Base-by-base conservation (phyloP, 78 protist genomes). In the Chrysochromulina tobinii region DNA sequence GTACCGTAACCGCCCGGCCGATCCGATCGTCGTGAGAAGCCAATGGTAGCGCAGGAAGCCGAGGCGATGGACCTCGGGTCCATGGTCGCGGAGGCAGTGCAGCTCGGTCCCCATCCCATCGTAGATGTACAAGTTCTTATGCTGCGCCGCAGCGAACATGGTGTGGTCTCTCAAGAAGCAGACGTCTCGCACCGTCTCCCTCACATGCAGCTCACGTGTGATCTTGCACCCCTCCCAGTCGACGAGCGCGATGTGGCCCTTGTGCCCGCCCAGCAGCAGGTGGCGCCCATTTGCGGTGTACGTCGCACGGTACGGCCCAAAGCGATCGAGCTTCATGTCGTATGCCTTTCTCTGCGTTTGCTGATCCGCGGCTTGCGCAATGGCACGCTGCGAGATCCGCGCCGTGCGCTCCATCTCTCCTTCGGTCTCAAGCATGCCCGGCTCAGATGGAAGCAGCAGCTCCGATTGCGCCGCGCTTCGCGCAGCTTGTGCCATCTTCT, bases 111-210 rank as follows among this genome's bases (percentile, higher is more conserved):
- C 99, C 6, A 72, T 25, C 17, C 75, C 23, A 92, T 97, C 98
- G 91, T 99, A 99, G 51, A 98, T 93, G 89, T 94, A 96, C 50
- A 94, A 89, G 84, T 96, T 93, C 90, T 96, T 95, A 81, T 94
- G 93, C 94, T 98, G 99, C 18, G 99, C 99, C 4, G 95, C 96
- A 6, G 99, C 99, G 64, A 96, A 91, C 97, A 98, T 91, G 27
- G 96, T 58, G 54, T 96, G 95, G 91, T 98, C 95, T 81, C 97
- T 97, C 88, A 98, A 93, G 83, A 93, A 97, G 50, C 93, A 27
- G 17, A 97, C 96, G 73, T 97, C 99, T 5, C 95, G 53, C 83
- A 96, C 88, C 15, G 95, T 87, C 85, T 98, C 96, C 27, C 50
- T 21, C 3, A 97, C 72, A 27, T 97, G 94, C 17, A 55, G 11